Conservation (phyloP, 2,329 filamentous ascomycete species). For the Aspergillus intermedius region DNA sequence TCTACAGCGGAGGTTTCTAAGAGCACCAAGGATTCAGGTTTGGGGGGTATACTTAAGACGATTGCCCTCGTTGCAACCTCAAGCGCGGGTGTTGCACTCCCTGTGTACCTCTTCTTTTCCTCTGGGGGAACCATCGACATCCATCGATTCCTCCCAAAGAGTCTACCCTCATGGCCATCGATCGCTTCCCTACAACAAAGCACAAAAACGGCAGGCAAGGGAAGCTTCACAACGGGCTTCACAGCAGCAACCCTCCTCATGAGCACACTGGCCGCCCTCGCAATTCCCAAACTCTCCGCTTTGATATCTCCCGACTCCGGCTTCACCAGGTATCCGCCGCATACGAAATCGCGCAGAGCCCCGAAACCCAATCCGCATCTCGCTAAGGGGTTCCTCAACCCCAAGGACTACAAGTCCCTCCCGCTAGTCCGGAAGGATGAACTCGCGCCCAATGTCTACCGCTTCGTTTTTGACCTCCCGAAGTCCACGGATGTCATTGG, state of each 20-base stretch:
- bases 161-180: neutral
- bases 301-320: slow-evolving; percentile 21
- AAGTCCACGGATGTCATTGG: slow-evolving; percentile 41
- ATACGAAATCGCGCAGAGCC: slow-evolving; percentile 35
- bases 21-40: neutral
- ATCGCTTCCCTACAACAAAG: slow-evolving; percentile 1
- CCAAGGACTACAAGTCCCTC: slow-evolving; percentile 43
- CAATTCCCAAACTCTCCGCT: slow-evolving; percentile 10
- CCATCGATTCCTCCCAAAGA: neutral
- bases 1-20: neutral
- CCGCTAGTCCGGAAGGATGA: slow-evolving; percentile 31
- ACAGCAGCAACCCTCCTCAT: slow-evolving; percentile 14
- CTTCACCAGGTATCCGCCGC: slow-evolving; percentile 26
- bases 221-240: slow-evolving; percentile 19
- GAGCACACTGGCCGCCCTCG: slow-evolving; percentile 6
- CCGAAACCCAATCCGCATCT: slow-evolving; percentile 35
- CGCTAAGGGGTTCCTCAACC: slow-evolving; percentile 45
- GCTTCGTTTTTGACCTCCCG: slow-evolving; percentile 46
- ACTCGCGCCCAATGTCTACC: slow-evolving; percentile 30
- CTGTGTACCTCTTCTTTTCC: neutral
- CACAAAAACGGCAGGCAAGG: slow-evolving; percentile 1
- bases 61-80: neutral
- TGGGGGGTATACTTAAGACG: neutral
- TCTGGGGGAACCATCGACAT: neutral
- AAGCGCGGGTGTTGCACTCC: neutral